Conservation (phyloP, 768 basidiomycete genomes). For the Hericium coralloides region DNA sequence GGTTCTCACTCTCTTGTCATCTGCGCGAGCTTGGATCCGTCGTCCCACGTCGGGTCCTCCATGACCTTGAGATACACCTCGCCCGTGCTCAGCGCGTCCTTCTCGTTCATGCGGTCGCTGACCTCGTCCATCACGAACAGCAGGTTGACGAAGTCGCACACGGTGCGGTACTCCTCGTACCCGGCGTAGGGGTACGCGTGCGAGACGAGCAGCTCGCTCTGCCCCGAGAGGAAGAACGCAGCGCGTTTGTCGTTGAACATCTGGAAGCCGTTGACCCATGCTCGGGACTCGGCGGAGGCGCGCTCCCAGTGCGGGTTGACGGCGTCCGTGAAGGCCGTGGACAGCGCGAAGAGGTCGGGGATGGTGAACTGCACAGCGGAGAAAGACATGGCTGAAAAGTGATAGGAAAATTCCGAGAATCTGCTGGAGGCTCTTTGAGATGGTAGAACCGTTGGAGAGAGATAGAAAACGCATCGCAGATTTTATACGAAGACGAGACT, state of each 20-base stretch:
- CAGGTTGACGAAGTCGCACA: conserved; percentile 56
- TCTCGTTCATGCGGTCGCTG: conserved; percentile 53
- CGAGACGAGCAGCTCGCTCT: conserved; percentile 53
- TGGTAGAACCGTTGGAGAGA: conserved; percentile 8
- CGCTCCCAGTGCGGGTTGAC: conserved; percentile 50
- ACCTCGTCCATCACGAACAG: conserved; percentile 63
- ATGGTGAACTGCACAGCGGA: conserved; percentile 30
- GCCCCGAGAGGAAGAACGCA: conserved; percentile 51
- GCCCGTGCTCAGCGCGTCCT: conserved; percentile 45
- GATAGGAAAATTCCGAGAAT: not conserved
- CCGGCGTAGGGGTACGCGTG: conserved; percentile 51
- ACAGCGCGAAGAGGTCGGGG: conserved; percentile 46
- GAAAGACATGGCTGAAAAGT: conserved; percentile 1
- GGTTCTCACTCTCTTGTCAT: conserved; percentile 52
- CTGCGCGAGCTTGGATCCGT: conserved; percentile 43
- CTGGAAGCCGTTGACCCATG: conserved; percentile 54
- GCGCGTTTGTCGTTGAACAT: conserved; percentile 52
- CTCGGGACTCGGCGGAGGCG: conserved; percentile 47
- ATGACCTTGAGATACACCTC: conserved; percentile 44
- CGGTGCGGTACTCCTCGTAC: conserved; percentile 47
- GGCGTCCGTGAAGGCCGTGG: conserved; percentile 30
- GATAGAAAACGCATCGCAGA: conserved; percentile 1
- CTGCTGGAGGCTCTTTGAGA: not conserved
- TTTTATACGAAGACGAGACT: conserved; percentile 2
- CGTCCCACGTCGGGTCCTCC: conserved; percentile 41